A percentile compares a stretch with the other conserved stretches of the same genome.
Conservation (phyloP, 305 asterid species). For the Fraxinus floribunda region DNA sequence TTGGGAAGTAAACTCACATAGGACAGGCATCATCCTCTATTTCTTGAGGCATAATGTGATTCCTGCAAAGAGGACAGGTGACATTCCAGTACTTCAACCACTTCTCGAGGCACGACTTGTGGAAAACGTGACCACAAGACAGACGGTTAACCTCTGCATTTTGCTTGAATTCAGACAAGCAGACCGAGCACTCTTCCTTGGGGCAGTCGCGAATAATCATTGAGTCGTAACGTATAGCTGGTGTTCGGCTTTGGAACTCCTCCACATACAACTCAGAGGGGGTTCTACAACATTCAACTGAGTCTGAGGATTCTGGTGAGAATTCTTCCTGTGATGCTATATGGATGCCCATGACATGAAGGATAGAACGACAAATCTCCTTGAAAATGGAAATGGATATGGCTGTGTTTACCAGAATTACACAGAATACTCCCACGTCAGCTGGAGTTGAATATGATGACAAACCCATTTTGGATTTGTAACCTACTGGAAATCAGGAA, state of each 20-base stretch:
- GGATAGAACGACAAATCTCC: slow-evolving; percentile 70
- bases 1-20: slow-evolving; percentile 38
- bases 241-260: slow-evolving; percentile 68
- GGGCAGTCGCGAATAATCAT: slow-evolving; percentile 31
- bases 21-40: slow-evolving; percentile 69
- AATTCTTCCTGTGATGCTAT: slow-evolving; percentile 71
- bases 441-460: slow-evolving; percentile 81
- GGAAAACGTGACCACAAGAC: slow-evolving; percentile 90
- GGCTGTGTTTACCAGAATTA: slow-evolving; percentile 79
- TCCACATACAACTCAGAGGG: slow-evolving; percentile 76
- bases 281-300: slow-evolving; percentile 37
- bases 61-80: slow-evolving; percentile 97
- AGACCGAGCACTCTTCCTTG: slow-evolving; percentile 76
- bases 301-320: slow-evolving; percentile 47
- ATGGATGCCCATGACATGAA: slow-evolving; percentile 67
- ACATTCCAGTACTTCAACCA: slow-evolving; percentile 87
- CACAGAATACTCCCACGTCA: slow-evolving; percentile 83
- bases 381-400: slow-evolving; percentile 80
- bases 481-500: slow-evolving; percentile 31
- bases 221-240: slow-evolving; percentile 60
- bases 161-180: slow-evolving; percentile 69
- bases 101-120: slow-evolving; percentile 71
- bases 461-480: slow-evolving; percentile 54
- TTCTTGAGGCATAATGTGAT: slow-evolving; percentile 66
- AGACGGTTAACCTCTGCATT: slow-evolving; percentile 70